Base-by-base conservation (phyloP, 2,329 filamentous ascomycete species). In the Polytolypa hystricis region DNA sequence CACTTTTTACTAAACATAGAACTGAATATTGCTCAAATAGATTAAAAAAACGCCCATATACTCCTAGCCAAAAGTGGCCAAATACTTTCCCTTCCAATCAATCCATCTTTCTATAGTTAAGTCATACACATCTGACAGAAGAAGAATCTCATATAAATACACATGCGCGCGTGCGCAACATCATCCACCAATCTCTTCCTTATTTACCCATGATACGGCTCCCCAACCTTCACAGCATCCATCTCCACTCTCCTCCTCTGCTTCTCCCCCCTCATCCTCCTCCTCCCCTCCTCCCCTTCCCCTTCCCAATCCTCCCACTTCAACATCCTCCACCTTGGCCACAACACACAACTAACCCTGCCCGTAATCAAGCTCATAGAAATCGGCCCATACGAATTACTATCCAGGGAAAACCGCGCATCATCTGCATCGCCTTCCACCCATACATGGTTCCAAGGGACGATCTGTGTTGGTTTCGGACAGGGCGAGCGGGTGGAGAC, bases 371-470 rank as follows among this genome's bases (percentile, higher is more conserved):
- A 56, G 37, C 73, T 74, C 45, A 74, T 75, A 16, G 82, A 81
- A 32, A 93, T 77, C 4, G 91, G 85, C 1, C 91, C 91, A 58
- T 93, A 95, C 9, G 77, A 77, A 60, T 94, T 93, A 59, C 86
- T 94, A 62, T 98, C 91, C 41, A 79, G 58, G 38, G 76, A 84
- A 49, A 74, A 73, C 34, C 73, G 70, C 48, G 74, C 73, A 50
- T 73, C 73, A 18, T 50, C 52, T 9, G 81, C 85, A 55, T 98
- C 91, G 1, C 91, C 91, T 56, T 96, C 89, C 1, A 98, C 77
- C 91, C 91, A 98, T 18, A 96, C 71, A 64, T 96, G 87, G 12
- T 85, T 85, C 43, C 71, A 71, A 4, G 87, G 89, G 15, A 98
- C 74, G 43, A 71, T 70, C 32, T 65, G 60, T n/a, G 28, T 30